A percentile compares a stretch with the other conserved stretches of the same genome.
Conservation (phyloP, 192 early-diverging fungal species). For the Dispira simplex region DNA sequence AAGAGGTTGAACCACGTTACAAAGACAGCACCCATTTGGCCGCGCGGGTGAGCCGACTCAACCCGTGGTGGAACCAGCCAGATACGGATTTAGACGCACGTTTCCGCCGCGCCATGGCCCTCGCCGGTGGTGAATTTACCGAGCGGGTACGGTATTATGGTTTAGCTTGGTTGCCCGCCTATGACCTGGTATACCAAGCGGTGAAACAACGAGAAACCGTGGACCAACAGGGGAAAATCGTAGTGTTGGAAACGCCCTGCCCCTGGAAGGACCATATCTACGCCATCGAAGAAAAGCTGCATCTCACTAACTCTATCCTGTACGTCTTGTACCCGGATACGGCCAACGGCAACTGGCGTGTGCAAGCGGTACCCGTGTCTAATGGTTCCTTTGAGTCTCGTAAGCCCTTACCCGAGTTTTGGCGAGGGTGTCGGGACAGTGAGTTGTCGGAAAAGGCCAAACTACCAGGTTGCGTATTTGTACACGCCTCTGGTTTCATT, state of each 20-base stretch:
- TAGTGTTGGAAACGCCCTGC: slow-evolving; percentile 69
- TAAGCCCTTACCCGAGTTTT: slow-evolving; percentile 62
- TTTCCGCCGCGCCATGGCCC: slow-evolving; percentile 46
- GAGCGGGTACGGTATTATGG: slow-evolving; percentile 54
- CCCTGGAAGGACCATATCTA: slow-evolving; percentile 93
- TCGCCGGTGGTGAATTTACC: slow-evolving; percentile 66
- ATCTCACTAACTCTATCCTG: slow-evolving; percentile 30
- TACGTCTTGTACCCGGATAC: slow-evolving; percentile 72
- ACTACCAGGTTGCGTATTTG: slow-evolving; percentile 67
- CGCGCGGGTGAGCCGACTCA: slow-evolving; percentile 66
- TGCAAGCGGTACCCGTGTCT: slow-evolving; percentile 50
- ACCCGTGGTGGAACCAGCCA: slow-evolving; percentile 90
- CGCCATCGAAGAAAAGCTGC: slow-evolving; percentile 41
- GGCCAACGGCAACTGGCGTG: slow-evolving; percentile 44
- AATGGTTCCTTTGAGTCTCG: slow-evolving; percentile 48
- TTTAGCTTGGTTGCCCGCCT: slow-evolving; percentile 74
- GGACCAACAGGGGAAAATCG: slow-evolving; percentile 59
- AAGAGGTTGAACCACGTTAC: slow-evolving; percentile 64
- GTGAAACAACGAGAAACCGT: slow-evolving; percentile 35
- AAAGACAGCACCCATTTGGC: slow-evolving; percentile 67
- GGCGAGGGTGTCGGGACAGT: slow-evolving; percentile 70
- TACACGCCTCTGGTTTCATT: slow-evolving; percentile 78
- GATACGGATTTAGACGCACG: slow-evolving; percentile 56
- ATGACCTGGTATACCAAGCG: slow-evolving; percentile 65
- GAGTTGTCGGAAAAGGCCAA: slow-evolving; percentile 61